A percentile compares a stretch with the other conserved stretches of the same genome.
Evolutionary conservation across 805 yeast genomes (phyloP).

Genomic region (Wickerhamiella vanderwaltii): DNA sequence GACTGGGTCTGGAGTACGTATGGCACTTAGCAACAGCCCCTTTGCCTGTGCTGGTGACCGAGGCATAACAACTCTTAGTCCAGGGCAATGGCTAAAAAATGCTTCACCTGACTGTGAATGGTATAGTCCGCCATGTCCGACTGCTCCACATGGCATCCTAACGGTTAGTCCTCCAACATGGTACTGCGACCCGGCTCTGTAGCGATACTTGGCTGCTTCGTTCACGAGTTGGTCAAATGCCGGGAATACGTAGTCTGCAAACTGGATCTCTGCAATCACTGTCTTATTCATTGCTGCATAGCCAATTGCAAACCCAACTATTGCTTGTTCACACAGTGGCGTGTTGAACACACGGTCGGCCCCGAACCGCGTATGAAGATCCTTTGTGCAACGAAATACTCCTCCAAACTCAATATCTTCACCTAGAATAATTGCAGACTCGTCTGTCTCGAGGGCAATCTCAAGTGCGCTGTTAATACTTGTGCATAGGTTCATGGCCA

Average conservation of each 20-base stretch:
- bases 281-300: conserved; percentile 80
- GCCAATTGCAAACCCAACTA: conserved; percentile 79
- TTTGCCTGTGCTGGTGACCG: conserved; percentile 83
- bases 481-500: conserved; percentile 27
- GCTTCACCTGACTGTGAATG: conserved; percentile 91
- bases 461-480: conserved; percentile 88
- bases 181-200: conserved; percentile 78
- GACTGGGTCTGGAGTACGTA: conserved; percentile 92
- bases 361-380: conserved; percentile 78
- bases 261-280: conserved; percentile 90
- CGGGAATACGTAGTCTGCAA: conserved; percentile 94
- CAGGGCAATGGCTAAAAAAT: conserved; percentile 91
- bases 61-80: conserved; percentile 82
- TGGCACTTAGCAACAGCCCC: conserved; percentile 80
- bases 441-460: conserved; percentile 81
- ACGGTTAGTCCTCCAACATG: conserved; percentile 89
- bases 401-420: conserved; percentile 96
- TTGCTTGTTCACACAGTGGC: conserved; percentile 92
- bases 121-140: conserved; percentile 95
- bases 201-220: conserved; percentile 91
- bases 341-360: conserved; percentile 79
- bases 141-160: conserved; percentile 95
- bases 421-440: conserved; percentile 79
- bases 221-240: conserved; percentile 89
- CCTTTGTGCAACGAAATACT: conserved; percentile 86